A percentile compares a stretch with the other conserved stretches of the same genome.
These are phyloP conservation scores for Bipolaris oryzae DNA, from an alignment of 2,329 filamentous ascomycete species.

Conservation along the genomic window DNA sequence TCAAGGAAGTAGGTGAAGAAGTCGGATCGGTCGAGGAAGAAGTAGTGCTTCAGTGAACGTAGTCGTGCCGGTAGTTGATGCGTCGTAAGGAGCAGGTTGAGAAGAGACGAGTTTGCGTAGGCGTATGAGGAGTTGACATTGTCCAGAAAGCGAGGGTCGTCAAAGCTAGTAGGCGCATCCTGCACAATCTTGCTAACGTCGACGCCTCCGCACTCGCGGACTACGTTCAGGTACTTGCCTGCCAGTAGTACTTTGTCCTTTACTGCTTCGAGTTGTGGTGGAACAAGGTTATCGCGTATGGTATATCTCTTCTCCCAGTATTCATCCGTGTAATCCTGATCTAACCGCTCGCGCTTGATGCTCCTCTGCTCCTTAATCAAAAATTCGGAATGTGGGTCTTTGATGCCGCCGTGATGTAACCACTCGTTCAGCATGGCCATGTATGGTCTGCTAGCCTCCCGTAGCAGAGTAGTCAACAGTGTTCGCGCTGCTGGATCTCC, in stretches of 20 bases:
- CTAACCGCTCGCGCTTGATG: slow-evolving; percentile 85
- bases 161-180: slow-evolving; percentile 90
- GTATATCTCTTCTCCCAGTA: slow-evolving; percentile 99
- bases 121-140: slow-evolving; percentile 96
- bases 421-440: slow-evolving; percentile 99
- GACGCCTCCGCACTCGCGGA: slow-evolving; percentile 94
- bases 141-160: slow-evolving; percentile 88
- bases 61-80: slow-evolving; percentile 87
- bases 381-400: slow-evolving; percentile 92
- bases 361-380: slow-evolving; percentile 95
- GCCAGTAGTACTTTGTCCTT: slow-evolving; percentile 94
- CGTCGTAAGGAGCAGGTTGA: slow-evolving; percentile 88
- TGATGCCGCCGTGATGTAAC: slow-evolving; percentile 94
- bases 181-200: slow-evolving; percentile 87
- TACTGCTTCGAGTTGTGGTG: slow-evolving; percentile 86
- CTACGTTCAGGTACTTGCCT: slow-evolving; percentile 97
- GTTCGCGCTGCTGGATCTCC: slow-evolving; percentile 88
- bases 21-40: slow-evolving; percentile 96
- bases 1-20: slow-evolving; percentile 99
- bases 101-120: slow-evolving; percentile 90
- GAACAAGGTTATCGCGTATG: slow-evolving; percentile 86
- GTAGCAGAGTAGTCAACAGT: slow-evolving; percentile 78
- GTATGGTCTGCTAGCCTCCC: slow-evolving; percentile 90
- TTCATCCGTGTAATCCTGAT: slow-evolving; percentile 97
- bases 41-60: slow-evolving; percentile 95